Base-by-base conservation (phyloP, 441 rosid species). In the Omphalea diandra region DNA sequence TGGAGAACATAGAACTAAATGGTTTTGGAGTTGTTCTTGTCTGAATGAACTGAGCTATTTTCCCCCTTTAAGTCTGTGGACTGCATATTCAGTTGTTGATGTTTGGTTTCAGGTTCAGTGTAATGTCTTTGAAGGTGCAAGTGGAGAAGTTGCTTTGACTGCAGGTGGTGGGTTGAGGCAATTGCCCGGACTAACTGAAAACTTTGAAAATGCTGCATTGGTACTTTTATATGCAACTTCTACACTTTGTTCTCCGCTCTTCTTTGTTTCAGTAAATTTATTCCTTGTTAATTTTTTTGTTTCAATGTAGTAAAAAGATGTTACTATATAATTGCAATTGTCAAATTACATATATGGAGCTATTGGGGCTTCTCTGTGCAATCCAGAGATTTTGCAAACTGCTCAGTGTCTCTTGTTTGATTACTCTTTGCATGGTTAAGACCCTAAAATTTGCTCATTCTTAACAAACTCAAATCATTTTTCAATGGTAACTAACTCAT, bases 81-180 rank as follows among this genome's bases (percentile, higher is more conserved):
- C 38, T 63, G 55, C 12, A 52, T 60, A 60, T 70, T 74, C 73
- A 73, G 29, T 75, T 65, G 9, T 60, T 73, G 59, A 68, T 75
- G 59, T 67, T 33, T 59, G 71, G 69, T 63, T 74, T 74, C 88
- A 95, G 99, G 92, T 83, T 73, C 99, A 95, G 73, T 89, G 98
- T 76, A 92, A 95, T 79, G 92, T 86, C 70, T 92, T 95, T 67
- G 83, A 89, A 85, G 97, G 97, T 68, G 93, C 92, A 75, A 84
- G 60, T 31, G 95, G 99, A 75, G 93, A 92, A 76, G 86, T 92
- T 79, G 87, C 96, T 56, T 75, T 95, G 79, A 95, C 99, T 15
- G 94, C 91, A 63, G 99, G 66, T 81, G 98, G 97, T 47, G 99
- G 96, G 43, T 70, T 92, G 88, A 89, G 97, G 85, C 88, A 85